Evolutionary conservation across 2,329 filamentous ascomycete genomes (phyloP), one percentile per base, ranked within the genome.

Genomic region (Penicillium sp.): DNA sequence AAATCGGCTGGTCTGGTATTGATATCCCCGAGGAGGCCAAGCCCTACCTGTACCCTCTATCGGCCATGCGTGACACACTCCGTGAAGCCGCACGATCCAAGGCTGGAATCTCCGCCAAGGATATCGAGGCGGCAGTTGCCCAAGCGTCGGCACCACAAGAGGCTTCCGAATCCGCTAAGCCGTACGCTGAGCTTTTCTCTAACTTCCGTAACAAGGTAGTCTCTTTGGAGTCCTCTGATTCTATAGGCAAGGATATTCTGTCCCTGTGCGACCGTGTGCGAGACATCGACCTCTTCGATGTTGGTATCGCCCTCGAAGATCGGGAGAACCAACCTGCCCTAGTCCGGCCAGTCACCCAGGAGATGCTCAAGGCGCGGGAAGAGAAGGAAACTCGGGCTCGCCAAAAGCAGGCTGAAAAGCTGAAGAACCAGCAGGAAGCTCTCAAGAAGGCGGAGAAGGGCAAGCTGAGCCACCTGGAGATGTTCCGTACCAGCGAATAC

Each of bases 231-330:
- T 65, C 72, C 55, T 64, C 71, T 35, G 83, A 85, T 60, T 73
- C 78, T 1, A 79, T 84, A 1, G 85, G 88, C 56, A 90, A 91
- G 68, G 82, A 88, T 4, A 85, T 94, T 37, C 83, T 97, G 1
- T 74, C 79, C 0, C 82, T 96, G 45, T 94, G 88, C 61, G 93
- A 96, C 68, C 81, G 83, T 18, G 84, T 97, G 41, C 88, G 92
- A 50, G 90, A 97, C 70, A 80, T 85, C 10, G 86, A 92, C 54
- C 83, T 97, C 12, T 92, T 89, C 65, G 86, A 92, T 55, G 77
- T 95, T 0, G 90, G 88, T 37, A 88, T 97, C 55, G 95, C 95
- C 67, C 85, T 97, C 1, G 92, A 97, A 68, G 92, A 97, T 66
- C 84, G 90, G 47, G 81, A 84, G 25, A 76, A 74, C 59, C 82